phyloP scores from a whole-genome alignment of 2,329 filamentous ascomycete species.

The Tolypocladium ovalisporum region DNA sequence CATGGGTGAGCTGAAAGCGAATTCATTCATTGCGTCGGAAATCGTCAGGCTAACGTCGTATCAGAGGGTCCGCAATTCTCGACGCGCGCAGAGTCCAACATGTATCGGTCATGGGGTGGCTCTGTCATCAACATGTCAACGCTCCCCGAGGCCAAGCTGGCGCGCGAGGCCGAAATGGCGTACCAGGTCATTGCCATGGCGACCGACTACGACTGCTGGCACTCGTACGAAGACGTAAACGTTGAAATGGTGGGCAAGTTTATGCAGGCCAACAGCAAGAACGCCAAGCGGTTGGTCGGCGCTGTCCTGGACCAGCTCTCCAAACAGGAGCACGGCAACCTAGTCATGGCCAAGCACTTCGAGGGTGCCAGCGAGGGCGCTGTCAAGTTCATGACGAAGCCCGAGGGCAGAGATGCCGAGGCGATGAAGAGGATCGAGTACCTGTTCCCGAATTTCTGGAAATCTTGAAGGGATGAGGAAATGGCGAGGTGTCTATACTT shows the following conservation, averaged over 20 bases:
- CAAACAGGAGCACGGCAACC: slow-evolving; percentile 62
- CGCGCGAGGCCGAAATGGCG: slow-evolving; percentile 87
- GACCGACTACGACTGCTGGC: slow-evolving; percentile 99
- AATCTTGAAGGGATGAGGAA: slow-evolving; percentile 15
- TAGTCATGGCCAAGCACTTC: slow-evolving; percentile 73
- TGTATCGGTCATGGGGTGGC: slow-evolving; percentile 91
- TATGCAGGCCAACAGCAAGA: slow-evolving; percentile 87
- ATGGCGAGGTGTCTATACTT: background rate
- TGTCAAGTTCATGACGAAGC: slow-evolving; percentile 72
- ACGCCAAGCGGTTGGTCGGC: slow-evolving; percentile 74
- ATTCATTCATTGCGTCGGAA: background rate
- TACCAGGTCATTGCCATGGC: slow-evolving; percentile 99
- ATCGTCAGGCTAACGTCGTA: slow-evolving; percentile 1
- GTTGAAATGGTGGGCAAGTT: slow-evolving; percentile 96
- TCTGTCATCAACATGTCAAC: slow-evolving; percentile 98
- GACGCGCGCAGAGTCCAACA: slow-evolving; percentile 86
- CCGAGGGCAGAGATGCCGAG: slow-evolving; percentile 60
- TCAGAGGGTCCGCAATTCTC: slow-evolving; percentile 95
- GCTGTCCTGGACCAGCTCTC: slow-evolving; percentile 80
- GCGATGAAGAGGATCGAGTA: slow-evolving; percentile 72
- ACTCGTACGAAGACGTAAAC: slow-evolving; percentile 70
- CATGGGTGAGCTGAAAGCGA: slow-evolving; percentile 55
- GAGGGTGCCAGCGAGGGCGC: slow-evolving; percentile 67
- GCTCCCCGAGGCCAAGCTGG: slow-evolving; percentile 90
- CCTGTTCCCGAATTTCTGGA: slow-evolving; percentile 75